Conservation (phyloP, 179 eudicot genomes). For the Beta lomatogona region DNA sequence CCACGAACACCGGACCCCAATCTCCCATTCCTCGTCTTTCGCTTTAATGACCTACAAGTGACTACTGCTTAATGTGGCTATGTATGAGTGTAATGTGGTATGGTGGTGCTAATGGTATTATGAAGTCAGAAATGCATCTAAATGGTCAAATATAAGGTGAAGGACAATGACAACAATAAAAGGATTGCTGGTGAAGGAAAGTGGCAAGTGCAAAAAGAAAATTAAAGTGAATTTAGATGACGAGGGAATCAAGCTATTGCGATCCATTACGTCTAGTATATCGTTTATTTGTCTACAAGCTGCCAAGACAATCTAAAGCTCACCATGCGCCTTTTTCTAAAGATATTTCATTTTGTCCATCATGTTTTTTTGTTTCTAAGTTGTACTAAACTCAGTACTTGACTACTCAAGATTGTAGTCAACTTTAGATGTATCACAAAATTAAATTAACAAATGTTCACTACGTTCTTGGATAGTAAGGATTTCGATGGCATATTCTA, state of each 20-base stretch:
- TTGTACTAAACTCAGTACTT: no score
- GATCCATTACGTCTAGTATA: conserved; percentile 33
- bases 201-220: conserved; percentile 15
- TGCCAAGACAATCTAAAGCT: conserved; percentile 15
- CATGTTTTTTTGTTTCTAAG: no score
- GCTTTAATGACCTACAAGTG: neutral
- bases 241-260: conserved; percentile 32
- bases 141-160: conserved; percentile 10
- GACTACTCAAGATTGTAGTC: no score
- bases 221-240: conserved; percentile 2
- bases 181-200: conserved; percentile 30
- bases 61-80: neutral
- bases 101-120: neutral
- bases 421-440: no score
- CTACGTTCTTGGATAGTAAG: no score
- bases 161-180: conserved; percentile 13
- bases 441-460: no score
- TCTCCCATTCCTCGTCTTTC: conserved; percentile 42
- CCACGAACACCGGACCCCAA: conserved; percentile 80
- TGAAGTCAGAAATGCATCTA: conserved; percentile 24
- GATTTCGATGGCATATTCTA: no score
- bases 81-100: neutral
- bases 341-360: no score
- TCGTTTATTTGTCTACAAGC: conserved; percentile 5
- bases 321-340: neutral